Evolutionary conservation across 305 asterid species (phyloP).

Genomic region (Solanum aculeatissimum): DNA sequence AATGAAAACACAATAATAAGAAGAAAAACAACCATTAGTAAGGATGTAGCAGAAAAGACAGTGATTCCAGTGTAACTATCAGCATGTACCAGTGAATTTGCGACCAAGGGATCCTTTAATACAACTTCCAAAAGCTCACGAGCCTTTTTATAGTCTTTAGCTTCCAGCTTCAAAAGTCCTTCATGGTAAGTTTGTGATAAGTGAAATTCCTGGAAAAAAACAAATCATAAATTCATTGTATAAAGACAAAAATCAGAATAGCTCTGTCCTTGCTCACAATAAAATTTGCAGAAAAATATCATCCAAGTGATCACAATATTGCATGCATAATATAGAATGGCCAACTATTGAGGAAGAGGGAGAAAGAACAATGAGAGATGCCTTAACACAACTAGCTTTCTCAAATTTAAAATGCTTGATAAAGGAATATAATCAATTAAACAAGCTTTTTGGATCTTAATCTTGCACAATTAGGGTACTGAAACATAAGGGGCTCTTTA

Average conservation of each 20-base stretch:
- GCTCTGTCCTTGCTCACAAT: background rate
- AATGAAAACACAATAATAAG: slow-evolving; percentile 2
- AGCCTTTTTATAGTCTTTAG: slow-evolving; percentile 81
- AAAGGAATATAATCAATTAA: background rate
- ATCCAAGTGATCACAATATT: background rate
- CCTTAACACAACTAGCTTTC: background rate
- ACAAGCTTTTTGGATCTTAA: background rate
- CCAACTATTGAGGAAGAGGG: background rate
- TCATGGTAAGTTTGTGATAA: slow-evolving; percentile 88
- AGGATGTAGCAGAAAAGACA: slow-evolving; percentile 6
- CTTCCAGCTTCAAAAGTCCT: slow-evolving; percentile 77
- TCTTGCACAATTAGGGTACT: background rate
- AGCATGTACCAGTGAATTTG: slow-evolving; percentile 59
- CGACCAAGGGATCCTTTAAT: slow-evolving; percentile 76
- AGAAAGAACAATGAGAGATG: background rate
- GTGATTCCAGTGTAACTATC: slow-evolving; percentile 1
- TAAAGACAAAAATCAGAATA: background rate
- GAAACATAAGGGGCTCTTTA: background rate
- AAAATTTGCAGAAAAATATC: background rate
- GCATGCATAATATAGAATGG: background rate
- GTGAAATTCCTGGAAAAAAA: slow-evolving; percentile 64
- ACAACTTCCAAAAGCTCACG: slow-evolving; percentile 74
- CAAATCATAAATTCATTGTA: background rate
- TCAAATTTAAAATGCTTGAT: background rate
- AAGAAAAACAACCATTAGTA: slow-evolving; percentile 7